Base-by-base conservation (phyloP, 1,284 basidiomycete genomes). In the Ustilago esculenta region DNA sequence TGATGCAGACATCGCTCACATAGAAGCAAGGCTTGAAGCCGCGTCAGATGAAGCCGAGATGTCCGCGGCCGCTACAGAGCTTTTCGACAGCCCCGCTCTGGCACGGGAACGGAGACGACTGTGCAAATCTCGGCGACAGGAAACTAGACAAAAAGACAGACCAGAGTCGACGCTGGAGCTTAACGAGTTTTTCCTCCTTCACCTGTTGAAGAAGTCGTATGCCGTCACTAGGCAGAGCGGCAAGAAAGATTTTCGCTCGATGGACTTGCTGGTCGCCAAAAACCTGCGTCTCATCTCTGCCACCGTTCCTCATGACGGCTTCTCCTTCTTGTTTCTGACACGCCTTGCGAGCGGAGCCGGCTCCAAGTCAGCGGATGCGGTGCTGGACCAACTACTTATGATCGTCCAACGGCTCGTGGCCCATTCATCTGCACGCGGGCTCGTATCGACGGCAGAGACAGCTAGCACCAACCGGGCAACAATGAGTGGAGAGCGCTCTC, bases 161-260 rank as follows among this genome's bases (percentile, higher is more conserved):
- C 3, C 15, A 2, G 2, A 2, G 3, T 14, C 43, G 7, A 8
- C n/a, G 1, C 15, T 52, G 1, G 12, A 24, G 9, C 47, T 63
- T 12, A 52, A 65, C 45, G 35, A 52, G 14, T n/a, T 27, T 25
- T 58, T 57, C n/a, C 21, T 65, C 7, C 25, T 49, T 0, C 21
- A 21, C 6, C 24, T 63, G 0, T 14, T 50, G 10, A 15, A 42
- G 6, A 8, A 33, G 2, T 40, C 44, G 0, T 27, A 15, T 18
- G 15, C 9, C 15, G 15, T 37, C 18, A 57, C 45, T 17, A 15
- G 27, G 12, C 17, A 15, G 1, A 45, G 11, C 12, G 42, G 45
- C 8, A 49, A 29, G 7, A 44, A 20, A 2, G 49, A 45, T 21
- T 14, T 17, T 0, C 4, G 1, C 9, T 18, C 24, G 2, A 46